Percentiles rank a stretch among this genome's conserved stretches.
Evolutionary conservation across 1,284 basidiomycete genomes (phyloP).

Genomic region (Ceratobasidium sp.): DNA sequence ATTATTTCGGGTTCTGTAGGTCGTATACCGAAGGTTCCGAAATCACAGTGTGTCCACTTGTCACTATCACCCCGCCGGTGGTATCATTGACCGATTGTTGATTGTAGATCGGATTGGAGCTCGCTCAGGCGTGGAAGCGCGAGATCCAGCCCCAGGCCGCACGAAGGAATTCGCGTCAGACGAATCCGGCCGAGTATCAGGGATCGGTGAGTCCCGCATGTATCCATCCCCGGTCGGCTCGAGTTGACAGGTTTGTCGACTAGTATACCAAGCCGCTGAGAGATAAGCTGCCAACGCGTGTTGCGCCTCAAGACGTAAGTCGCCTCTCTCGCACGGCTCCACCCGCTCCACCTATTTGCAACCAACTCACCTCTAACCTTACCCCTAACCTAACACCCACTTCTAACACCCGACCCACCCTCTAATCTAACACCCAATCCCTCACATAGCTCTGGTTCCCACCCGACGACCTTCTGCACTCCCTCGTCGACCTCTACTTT

Average conservation of each 20-base stretch:
- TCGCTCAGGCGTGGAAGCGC: conserved; percentile 36
- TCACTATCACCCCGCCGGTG: background rate
- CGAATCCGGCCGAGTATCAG: conserved; percentile 42
- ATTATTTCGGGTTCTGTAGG: background rate
- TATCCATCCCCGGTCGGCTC: background rate
- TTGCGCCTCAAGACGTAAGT: conserved; percentile 41
- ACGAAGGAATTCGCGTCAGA: conserved; percentile 34
- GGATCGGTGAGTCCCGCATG: conserved; percentile 29
- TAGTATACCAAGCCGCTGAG: conserved; percentile 42
- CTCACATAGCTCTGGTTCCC: conserved; percentile 38
- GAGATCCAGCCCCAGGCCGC: conserved; percentile 38
- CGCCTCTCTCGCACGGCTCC: background rate
- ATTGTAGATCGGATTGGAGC: conserved; percentile 30
- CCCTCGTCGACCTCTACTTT: conserved; percentile 63
- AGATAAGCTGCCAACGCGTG: conserved; percentile 35
- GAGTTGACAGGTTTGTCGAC: background rate
- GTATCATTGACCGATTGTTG: conserved; percentile 1
- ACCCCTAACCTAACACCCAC: background rate
- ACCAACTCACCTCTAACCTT: background rate
- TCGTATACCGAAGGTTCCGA: conserved; percentile 42
- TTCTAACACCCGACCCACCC: no score
- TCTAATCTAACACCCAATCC: background rate
- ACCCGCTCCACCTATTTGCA: no score
- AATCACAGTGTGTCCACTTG: conserved; percentile 21
- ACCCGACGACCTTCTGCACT: conserved; percentile 54